These are phyloP conservation scores for Metarhizium humberi DNA, from an alignment of 2,329 filamentous ascomycete genomes.

Conservation along the genomic window DNA sequence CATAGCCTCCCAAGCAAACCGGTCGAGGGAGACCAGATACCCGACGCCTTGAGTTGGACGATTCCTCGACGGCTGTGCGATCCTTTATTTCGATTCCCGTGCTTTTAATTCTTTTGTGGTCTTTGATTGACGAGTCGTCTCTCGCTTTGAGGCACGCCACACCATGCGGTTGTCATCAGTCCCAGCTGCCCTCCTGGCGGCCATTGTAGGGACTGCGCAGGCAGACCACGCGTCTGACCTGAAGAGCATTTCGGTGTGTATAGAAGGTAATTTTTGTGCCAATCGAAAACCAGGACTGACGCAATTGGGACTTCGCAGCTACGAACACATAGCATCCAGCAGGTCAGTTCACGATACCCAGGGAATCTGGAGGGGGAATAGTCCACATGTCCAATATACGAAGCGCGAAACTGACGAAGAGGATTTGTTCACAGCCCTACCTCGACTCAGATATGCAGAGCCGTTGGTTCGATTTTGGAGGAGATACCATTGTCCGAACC, in stretches of 20 bases:
- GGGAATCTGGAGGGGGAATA: not conserved
- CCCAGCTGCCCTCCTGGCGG: constrained; percentile 39
- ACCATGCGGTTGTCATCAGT: constrained; percentile 40
- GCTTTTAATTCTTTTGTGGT: not conserved
- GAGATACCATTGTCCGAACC: constrained; percentile 75
- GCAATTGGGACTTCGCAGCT: constrained; percentile 42
- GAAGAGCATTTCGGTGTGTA: constrained; percentile 42
- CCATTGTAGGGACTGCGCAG: constrained; percentile 38
- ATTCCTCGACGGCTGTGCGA: constrained; percentile 1
- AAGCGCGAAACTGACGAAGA: constrained; percentile 7
- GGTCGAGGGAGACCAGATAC: constrained; percentile 5
- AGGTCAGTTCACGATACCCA: constrained; percentile 45
- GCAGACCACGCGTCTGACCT: constrained; percentile 39
- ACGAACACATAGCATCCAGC: constrained; percentile 73
- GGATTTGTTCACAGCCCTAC: constrained; percentile 59
- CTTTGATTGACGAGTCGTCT: not conserved
- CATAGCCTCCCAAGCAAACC: not conserved
- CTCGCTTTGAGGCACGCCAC: constrained; percentile 6
- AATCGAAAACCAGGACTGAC: not conserved
- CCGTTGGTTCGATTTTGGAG: constrained; percentile 98
- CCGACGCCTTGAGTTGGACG: constrained; percentile 4
- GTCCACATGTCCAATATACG: not conserved
- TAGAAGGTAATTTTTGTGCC: not conserved
- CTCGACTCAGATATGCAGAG: constrained; percentile 97
- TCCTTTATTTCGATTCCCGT: not conserved